Conservation (phyloP, 441 rosid genomes). For the Gossypium davidsonii region DNA sequence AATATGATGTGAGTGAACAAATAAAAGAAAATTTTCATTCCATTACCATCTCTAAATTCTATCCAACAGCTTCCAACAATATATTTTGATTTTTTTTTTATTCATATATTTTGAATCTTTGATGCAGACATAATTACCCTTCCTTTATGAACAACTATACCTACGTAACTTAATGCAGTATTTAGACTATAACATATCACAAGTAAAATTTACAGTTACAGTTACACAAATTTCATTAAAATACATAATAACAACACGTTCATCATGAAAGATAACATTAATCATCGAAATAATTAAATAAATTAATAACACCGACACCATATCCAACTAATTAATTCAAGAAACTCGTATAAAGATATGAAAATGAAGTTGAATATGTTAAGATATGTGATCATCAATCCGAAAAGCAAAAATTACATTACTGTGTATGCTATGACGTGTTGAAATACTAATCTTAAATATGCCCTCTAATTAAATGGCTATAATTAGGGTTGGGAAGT, state of each 20-base stretch:
- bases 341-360: neutral
- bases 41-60: no score
- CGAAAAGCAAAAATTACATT: neutral
- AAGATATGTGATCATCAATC: neutral
- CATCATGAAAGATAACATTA: neutral
- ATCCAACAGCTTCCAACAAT: no score
- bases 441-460: neutral
- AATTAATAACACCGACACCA: neutral
- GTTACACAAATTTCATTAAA: neutral
- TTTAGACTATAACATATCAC: neutral
- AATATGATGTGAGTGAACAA: no score
- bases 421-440: neutral
- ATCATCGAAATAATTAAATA: neutral
- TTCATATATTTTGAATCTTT: neutral
- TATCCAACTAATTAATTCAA: neutral
- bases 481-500: neutral
- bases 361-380: neutral
- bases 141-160: neutral
- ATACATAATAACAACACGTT: neutral
- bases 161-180: no score
- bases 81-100: no score
- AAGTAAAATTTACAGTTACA: neutral
- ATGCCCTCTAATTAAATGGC: neutral
- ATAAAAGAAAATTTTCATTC: no score
- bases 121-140: neutral